phyloP scores from a whole-genome alignment of 2,329 filamentous ascomycete genomes.

The Pestalotiopsis sp. region DNA sequence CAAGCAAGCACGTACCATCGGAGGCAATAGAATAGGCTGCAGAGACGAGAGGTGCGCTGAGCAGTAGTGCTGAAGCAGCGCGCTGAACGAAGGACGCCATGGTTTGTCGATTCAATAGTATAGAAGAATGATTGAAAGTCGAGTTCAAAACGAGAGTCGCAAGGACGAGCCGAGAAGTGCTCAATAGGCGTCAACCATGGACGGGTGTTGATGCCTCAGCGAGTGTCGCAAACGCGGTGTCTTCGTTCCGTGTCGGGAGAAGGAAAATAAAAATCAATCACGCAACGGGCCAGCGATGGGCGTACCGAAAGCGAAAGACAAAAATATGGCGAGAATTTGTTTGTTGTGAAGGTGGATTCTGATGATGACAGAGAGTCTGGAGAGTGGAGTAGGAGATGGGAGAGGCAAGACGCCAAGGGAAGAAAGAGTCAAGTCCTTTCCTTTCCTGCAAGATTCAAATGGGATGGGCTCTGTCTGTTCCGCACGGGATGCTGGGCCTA shows the following conservation, averaged over 20 bases:
- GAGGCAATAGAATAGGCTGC: slow-evolving; percentile 17
- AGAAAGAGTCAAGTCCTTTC: neutral
- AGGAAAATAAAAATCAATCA: neutral
- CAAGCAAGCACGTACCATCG: slow-evolving; percentile 12
- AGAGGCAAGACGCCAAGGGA: neutral
- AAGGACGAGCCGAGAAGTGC: neutral
- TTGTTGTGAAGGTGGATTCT: neutral
- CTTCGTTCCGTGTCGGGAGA: neutral
- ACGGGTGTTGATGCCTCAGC: neutral
- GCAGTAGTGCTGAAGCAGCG: slow-evolving; percentile 12
- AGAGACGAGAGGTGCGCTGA: slow-evolving; percentile 11
- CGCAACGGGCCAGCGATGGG: neutral
- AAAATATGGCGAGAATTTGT: neutral
- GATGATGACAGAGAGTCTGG: neutral
- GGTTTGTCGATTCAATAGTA: neutral
- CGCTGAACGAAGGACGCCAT: slow-evolving; percentile 15
- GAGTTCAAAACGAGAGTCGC: neutral
- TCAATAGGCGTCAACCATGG: neutral
- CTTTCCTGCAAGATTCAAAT: neutral
- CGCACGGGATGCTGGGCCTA: neutral
- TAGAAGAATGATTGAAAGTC: neutral
- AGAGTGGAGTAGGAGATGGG: neutral
- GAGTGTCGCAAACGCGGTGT: neutral
- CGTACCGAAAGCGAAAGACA: neutral
- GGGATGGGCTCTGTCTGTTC: neutral